Evolutionary conservation across 768 basidiomycete genomes (phyloP), one percentile per base, ranked within the genome.

Genomic region (Leccinellum rugosiceps): DNA sequence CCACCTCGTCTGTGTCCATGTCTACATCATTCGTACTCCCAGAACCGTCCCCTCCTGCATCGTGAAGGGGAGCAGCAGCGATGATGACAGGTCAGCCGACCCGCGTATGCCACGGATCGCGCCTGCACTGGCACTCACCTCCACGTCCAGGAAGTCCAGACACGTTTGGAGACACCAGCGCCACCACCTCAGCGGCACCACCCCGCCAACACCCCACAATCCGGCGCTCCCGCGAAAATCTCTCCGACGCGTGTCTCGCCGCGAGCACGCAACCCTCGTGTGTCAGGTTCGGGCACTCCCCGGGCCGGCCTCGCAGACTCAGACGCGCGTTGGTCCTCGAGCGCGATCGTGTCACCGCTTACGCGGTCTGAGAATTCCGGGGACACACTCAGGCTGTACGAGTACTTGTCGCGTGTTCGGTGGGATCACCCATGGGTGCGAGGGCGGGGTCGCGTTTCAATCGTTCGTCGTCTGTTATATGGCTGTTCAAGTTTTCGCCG

Each of bases 81-180:
- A 15, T 35, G 34, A 35, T 15, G 15, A 15, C 34, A 15, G 34
- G 26, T 26, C 34, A 17, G 14, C 25, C 21, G 23, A n/a, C 13
- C n/a, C 44, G 6, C 3, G 23, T 23, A 45, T 6, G 46, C n/a
- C n/a, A n/a, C n/a, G n/a, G n/a, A n/a, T n/a, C n/a, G n/a, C n/a
- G n/a, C n/a, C n/a, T n/a, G 14, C 8, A 6, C 7, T 3, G 3
- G 23, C 14, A 8, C 17, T 19, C 13, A 17, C 13, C 38, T 5
- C 19, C 34, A 13, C 59, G 11, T 77, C 78, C 63, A 91, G 69
- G 63, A 86, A 90, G 31, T 78, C 77, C 54, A 92, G 65, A 68
- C 89, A 91, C 0, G 83, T 83, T 50, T 57, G 62, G n/a, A 72
- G 66, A 68, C 89, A 92, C 1, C 89, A 88, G 28, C 86, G 74